A percentile compares a stretch with the other conserved stretches of the same genome.
Evolutionary conservation across 495 filamentous ascomycete species (phyloP).

Genomic region (Astrothelium subdiscretum): DNA sequence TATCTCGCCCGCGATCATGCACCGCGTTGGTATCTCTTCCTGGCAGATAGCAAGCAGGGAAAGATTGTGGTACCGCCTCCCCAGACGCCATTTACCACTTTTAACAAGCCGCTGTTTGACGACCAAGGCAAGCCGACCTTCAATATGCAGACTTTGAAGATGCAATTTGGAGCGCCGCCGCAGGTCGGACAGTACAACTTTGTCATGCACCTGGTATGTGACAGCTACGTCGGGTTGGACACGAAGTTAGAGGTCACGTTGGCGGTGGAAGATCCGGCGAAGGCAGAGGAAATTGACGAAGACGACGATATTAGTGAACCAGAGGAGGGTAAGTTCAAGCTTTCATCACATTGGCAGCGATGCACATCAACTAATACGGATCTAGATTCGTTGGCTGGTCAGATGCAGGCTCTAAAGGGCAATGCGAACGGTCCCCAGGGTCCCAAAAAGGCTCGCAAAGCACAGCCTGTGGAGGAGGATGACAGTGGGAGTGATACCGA

Average conservation of each 20-base stretch:
- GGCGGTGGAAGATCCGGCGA: slow-evolving; percentile 78
- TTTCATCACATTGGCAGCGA: neutral
- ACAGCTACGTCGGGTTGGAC: slow-evolving; percentile 89
- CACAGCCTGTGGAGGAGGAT: slow-evolving; percentile 38
- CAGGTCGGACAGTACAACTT: slow-evolving; percentile 88
- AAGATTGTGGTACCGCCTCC: slow-evolving; percentile 94
- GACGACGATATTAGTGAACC: slow-evolving; percentile 96
- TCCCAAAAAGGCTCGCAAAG: slow-evolving; percentile 37
- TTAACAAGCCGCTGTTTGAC: slow-evolving; percentile 72
- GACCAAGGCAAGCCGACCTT: slow-evolving; percentile 69
- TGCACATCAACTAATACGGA: slow-evolving; percentile 18
- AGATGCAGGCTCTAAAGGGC: slow-evolving; percentile 82
- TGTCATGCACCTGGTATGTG: slow-evolving; percentile 80
- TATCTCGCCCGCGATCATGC: slow-evolving; percentile 82
- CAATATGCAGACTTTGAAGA: slow-evolving; percentile 87
- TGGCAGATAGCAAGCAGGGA: slow-evolving; percentile 83
- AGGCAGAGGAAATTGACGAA: slow-evolving; percentile 64
- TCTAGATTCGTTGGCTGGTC: slow-evolving; percentile 82
- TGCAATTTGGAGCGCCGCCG: slow-evolving; percentile 93
- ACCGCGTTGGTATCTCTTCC: slow-evolving; percentile 84
- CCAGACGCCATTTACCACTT: slow-evolving; percentile 57
- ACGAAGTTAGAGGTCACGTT: slow-evolving; percentile 78
- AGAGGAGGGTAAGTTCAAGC: slow-evolving; percentile 67
- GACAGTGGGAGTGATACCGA: slow-evolving; percentile 41
- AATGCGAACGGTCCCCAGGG: slow-evolving; percentile 35